A percentile compares a stretch with the other conserved stretches of the same genome.
phyloP scores from a whole-genome alignment of 352 stramenopile genomes.

The Thraustochytrium striatum region DNA sequence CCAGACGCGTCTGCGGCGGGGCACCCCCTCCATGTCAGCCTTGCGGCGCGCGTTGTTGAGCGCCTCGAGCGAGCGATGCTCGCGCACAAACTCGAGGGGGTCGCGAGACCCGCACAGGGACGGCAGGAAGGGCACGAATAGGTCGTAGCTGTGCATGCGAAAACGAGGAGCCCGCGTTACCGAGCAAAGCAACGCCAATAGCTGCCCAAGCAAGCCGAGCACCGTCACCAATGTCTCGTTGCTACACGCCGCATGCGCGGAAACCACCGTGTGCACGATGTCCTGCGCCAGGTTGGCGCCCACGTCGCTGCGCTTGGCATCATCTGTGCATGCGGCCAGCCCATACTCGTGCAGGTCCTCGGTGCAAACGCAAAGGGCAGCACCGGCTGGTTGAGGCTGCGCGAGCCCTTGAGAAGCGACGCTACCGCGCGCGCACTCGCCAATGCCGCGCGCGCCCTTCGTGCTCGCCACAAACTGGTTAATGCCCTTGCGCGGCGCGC shows the following conservation, averaged over 20 bases:
- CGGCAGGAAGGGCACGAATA: constrained; percentile 36
- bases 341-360: constrained; percentile 17
- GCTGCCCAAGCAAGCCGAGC: constrained; percentile 1
- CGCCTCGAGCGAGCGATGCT: constrained; percentile 19
- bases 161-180: constrained; percentile 5
- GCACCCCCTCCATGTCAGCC: constrained; percentile 5
- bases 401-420: constrained; percentile 28
- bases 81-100: constrained; percentile 17
- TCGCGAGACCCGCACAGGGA: constrained; percentile 33
- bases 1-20: constrained; percentile 32
- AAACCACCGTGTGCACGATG: constrained; percentile 30
- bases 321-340: neutral
- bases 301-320: constrained; percentile 14
- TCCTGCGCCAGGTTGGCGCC: constrained; percentile 18
- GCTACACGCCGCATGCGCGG: neutral
- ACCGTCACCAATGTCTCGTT: constrained; percentile 17
- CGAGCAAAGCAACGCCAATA: constrained; percentile 17
- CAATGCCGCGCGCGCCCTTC: constrained; percentile 9
- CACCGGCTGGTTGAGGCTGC: neutral
- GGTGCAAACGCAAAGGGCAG: constrained; percentile 37
- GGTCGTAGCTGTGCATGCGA: constrained; percentile 39
- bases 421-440: constrained; percentile 12
- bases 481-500: neutral
- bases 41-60: constrained; percentile 32
- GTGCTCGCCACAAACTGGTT: constrained; percentile 5